These are phyloP conservation scores for Globisporangium megalacanthum DNA, from an alignment of 352 stramenopile genomes.

Conservation along the genomic window DNA sequence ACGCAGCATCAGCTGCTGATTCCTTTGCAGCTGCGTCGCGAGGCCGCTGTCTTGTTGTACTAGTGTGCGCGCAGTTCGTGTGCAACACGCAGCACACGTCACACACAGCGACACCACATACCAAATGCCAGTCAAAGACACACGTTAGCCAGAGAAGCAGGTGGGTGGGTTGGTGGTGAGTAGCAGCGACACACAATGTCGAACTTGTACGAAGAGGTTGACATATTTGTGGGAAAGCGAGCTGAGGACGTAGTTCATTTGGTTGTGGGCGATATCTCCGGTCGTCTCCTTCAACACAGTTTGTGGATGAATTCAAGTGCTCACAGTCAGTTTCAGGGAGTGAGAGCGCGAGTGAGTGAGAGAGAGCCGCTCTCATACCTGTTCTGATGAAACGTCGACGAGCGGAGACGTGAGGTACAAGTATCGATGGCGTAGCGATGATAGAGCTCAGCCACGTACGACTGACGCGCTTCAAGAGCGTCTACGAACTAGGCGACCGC, in stretches of 20 bases:
- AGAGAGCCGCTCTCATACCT: too few species aligned
- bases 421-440: conserved; percentile 75
- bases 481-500: conserved; percentile 64
- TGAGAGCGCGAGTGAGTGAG: too few species aligned
- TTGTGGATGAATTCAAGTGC: too few species aligned
- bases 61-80: conserved; percentile 73
- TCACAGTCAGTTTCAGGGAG: not conserved
- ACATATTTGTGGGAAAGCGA: conserved; percentile 74
- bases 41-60: conserved; percentile 48
- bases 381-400: conserved; percentile 78
- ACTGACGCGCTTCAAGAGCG: conserved; percentile 64
- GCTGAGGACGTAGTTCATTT: conserved; percentile 85
- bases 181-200: not conserved
- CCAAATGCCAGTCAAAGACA: not conserved
- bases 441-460: conserved; percentile 85
- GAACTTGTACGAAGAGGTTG: conserved; percentile 59
- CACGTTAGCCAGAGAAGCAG: too few species aligned
- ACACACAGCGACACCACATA: not conserved
- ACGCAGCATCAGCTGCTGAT: conserved; percentile 60
- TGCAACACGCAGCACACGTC: not conserved
- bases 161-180: too few species aligned
- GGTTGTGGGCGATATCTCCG: conserved; percentile 63
- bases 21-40: conserved; percentile 61
- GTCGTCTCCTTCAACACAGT: conserved; percentile 75
- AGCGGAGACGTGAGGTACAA: conserved; percentile 72